Evolutionary conservation across 2,329 filamentous ascomycete genomes (phyloP).

Genomic region (Tolypocladium album): DNA sequence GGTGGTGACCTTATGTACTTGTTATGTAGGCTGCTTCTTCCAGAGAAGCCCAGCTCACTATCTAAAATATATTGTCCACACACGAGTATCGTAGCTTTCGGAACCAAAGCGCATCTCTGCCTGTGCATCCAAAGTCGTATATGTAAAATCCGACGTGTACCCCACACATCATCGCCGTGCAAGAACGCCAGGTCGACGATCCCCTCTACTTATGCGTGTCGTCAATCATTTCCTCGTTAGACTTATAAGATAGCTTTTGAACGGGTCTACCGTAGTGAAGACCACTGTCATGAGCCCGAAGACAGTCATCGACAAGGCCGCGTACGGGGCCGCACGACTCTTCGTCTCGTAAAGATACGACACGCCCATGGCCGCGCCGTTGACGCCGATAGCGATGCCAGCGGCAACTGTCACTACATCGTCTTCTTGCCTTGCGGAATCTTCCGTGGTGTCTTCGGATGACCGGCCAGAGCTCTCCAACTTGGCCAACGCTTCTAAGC

Average conservation of each 20-base stretch:
- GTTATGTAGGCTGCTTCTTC: background rate
- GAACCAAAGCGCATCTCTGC: background rate
- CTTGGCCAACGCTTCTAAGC: background rate
- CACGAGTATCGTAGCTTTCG: background rate
- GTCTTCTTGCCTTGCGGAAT: constrained; percentile 3
- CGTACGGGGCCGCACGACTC: constrained; percentile 43
- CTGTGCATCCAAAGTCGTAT: background rate
- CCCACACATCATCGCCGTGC: background rate
- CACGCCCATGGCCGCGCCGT: constrained; percentile 49
- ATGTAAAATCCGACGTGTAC: background rate
- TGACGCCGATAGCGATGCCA: constrained; percentile 44
- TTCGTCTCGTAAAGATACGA: constrained; percentile 43
- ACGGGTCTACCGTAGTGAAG: constrained; percentile 37
- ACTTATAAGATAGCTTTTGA: constrained; percentile 24
- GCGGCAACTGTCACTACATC: constrained; percentile 30
- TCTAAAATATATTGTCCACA: background rate
- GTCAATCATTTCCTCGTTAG: constrained; percentile 15
- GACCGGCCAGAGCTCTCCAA: background rate
- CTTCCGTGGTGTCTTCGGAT: background rate
- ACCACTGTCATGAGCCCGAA: constrained; percentile 46
- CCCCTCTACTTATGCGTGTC: background rate
- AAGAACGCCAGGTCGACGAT: background rate
- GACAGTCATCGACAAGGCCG: constrained; percentile 45
- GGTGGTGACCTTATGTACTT: background rate
- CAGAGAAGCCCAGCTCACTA: background rate